Base-by-base conservation (phyloP, 768 basidiomycete species). In the Phanerodontia chrysosporium region DNA sequence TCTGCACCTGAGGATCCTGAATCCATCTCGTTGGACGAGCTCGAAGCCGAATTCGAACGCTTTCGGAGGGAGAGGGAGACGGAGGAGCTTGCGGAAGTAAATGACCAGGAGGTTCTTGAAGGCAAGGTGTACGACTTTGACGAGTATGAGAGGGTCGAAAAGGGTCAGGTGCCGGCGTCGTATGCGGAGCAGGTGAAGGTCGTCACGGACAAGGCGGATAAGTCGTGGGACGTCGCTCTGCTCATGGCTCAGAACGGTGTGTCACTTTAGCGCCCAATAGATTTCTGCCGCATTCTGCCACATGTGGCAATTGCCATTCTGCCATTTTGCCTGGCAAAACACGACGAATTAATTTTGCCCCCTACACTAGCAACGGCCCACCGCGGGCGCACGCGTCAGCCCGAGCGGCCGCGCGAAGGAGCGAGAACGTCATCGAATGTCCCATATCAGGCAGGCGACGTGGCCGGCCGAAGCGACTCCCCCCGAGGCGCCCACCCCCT, bases 401-500 rank as follows among this genome's bases (percentile, higher is more conserved):
- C 51, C 51, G 51, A 51, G 51, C 30, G 8, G 29, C 30, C 16
- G 12, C 22, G 53, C 22, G 55, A 16, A 8, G 12, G 25, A n/a
- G 44, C 39, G 44, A 56, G 55, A 56, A 56, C 28, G 18, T 27
- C 24, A 42, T 13, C 44, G 55, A 56, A 56, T 16, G 30, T 21
- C 24, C 22, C 44, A 9, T 7, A 36, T 52, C 51, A 7, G 46
- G 46, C 36, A 13, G 25, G 55, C 55, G 55, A 56, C 55, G 55
- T 56, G 55, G 22, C 55, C 42, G 44, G 22, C 36, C 24, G 36
- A 12, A 29, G 12, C 28, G 29, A 16, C 49, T n/a, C 49, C 18
- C 49, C 49, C 28, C 52, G 52, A 39, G 25, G 36, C 52, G 52
- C 52, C 35, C 39, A 42, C n/a, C n/a, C n/a, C n/a, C n/a, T n/a